Conservation (phyloP, 2,329 filamentous ascomycete species). For the Arachnopeziza araneosa region DNA sequence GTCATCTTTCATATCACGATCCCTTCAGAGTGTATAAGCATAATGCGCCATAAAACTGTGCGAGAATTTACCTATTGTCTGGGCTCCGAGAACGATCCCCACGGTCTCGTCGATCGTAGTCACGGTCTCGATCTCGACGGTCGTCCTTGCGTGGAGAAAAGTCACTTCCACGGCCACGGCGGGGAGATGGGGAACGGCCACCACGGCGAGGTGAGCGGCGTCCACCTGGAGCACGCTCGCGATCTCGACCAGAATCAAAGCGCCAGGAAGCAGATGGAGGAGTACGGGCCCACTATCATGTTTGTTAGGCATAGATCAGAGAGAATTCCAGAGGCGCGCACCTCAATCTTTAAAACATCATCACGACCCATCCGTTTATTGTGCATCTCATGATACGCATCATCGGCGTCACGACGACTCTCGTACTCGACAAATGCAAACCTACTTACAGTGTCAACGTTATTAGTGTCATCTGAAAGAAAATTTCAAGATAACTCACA, state of each 20-base stretch:
- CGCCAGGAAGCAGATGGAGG: slow-evolving; percentile 97
- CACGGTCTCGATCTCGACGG: slow-evolving; percentile 68
- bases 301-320: slow-evolving; percentile 2
- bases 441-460: slow-evolving; percentile 43
- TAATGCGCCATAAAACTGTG: not conserved
- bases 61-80: slow-evolving; percentile 46
- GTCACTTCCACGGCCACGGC: slow-evolving; percentile 64
- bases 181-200: slow-evolving; percentile 71
- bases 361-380: slow-evolving; percentile 97
- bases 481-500: slow-evolving; percentile 59
- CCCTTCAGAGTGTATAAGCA: slow-evolving; percentile 26
- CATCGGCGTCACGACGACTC: slow-evolving; percentile 94
- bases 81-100: slow-evolving; percentile 69
- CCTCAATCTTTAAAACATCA: slow-evolving; percentile 96
- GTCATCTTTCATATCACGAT: slow-evolving; percentile 45
- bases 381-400: slow-evolving; percentile 99
- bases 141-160: slow-evolving; percentile 88
- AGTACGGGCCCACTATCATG: slow-evolving; percentile 84
- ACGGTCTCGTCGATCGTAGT: slow-evolving; percentile 66
- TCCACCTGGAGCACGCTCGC: slow-evolving; percentile 33
- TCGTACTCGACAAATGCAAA: slow-evolving; percentile 99
- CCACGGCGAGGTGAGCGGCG: slow-evolving; percentile 56
- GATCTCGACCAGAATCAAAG: slow-evolving; percentile 86
- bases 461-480: slow-evolving; percentile 23
- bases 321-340: slow-evolving; percentile 38